These are phyloP conservation scores for Nicotiana otophora DNA, from an alignment of 257 asterid species.

Conservation along the genomic window DNA sequence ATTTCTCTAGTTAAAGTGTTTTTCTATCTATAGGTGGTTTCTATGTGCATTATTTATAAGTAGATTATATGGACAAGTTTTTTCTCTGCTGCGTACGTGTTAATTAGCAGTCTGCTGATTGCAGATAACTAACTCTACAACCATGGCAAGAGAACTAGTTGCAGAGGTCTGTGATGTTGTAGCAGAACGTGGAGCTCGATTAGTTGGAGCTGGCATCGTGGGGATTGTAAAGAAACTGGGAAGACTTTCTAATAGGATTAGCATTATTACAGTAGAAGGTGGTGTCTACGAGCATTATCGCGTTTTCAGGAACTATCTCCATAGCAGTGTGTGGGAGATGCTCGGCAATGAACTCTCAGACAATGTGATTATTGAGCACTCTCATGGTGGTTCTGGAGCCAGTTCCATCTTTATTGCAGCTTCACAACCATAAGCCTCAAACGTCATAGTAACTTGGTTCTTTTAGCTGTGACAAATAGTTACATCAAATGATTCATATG, in stretches of 20 bases:
- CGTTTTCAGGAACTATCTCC: conserved; percentile 59
- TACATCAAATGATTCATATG: background rate
- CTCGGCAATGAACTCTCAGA: conserved; percentile 62
- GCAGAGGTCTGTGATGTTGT: conserved; percentile 70
- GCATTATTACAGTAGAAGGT: conserved; percentile 58
- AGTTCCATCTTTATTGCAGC: conserved; percentile 73
- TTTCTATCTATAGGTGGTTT: background rate
- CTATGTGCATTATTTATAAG: background rate
- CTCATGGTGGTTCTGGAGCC: conserved; percentile 78
- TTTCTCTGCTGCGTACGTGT: background rate
- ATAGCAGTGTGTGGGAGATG: conserved; percentile 83
- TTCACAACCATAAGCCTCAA: conserved; percentile 38
- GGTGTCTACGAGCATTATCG: conserved; percentile 74
- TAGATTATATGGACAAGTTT: background rate
- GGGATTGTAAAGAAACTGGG: conserved; percentile 63
- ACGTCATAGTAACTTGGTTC: conserved; percentile 9
- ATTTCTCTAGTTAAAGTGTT: background rate
- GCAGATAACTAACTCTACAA: conserved; percentile 49
- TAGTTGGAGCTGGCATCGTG: conserved; percentile 72
- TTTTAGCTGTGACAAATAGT: background rate
- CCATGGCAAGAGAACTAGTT: conserved; percentile 53
- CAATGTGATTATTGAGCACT: conserved; percentile 56
- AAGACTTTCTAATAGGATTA: conserved; percentile 44
- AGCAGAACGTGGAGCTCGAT: conserved; percentile 79
- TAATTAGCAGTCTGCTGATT: background rate